Evolutionary conservation across 225 moss, liverwort and hornwort species (phyloP).

Genomic region (Straminergon stramineum): DNA sequence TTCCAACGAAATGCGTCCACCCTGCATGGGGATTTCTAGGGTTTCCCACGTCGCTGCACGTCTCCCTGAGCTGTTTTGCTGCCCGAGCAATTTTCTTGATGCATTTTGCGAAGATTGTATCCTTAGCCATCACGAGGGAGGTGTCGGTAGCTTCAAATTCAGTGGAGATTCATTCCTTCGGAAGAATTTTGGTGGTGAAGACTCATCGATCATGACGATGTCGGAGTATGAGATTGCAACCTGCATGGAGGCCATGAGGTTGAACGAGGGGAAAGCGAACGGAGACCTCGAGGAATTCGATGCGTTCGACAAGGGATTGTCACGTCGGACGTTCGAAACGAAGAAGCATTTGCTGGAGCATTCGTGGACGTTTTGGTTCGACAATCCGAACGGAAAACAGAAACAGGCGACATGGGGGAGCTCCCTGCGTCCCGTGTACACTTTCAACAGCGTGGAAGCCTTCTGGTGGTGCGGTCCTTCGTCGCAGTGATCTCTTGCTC

Average conservation of each 20-base stretch:
- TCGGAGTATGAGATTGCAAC: neutral
- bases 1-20: neutral
- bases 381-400: slow-evolving; percentile 70
- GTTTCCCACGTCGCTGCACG: neutral
- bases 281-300: neutral
- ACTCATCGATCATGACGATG: neutral
- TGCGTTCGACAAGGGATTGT: neutral
- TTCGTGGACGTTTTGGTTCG: slow-evolving; percentile 83
- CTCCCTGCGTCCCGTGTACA: slow-evolving; percentile 69
- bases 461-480: slow-evolving; percentile 60
- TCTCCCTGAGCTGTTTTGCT: neutral
- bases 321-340: neutral
- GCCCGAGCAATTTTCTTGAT: neutral
- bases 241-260: neutral
- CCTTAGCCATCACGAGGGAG: neutral
- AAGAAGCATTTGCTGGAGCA: slow-evolving; percentile 59
- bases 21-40: slow-evolving; percentile 6
- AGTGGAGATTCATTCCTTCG: neutral
- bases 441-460: slow-evolving; percentile 64
- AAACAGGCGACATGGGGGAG: slow-evolving; percentile 73
- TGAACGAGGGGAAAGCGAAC: neutral
- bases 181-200: neutral
- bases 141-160: neutral
- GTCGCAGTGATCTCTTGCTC: neutral
- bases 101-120: neutral